Conservation (phyloP, 345 rosid species). For the Boechera stricta region DNA sequence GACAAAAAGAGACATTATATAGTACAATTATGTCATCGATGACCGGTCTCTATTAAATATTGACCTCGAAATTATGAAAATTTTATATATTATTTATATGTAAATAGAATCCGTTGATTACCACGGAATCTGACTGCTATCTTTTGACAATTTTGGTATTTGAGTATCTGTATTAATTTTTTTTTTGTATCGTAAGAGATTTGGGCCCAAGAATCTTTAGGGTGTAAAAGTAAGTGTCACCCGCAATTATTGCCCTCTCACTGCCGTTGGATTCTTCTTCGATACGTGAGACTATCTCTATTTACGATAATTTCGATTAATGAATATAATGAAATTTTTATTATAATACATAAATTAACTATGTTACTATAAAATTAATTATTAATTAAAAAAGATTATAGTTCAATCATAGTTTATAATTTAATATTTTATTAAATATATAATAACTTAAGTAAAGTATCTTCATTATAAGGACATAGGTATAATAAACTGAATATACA, state of each 20-base stretch:
- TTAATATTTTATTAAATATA: too few species aligned
- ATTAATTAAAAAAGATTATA: too few species aligned
- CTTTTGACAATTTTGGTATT: constrained; percentile 16
- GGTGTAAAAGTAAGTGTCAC: constrained; percentile 29
- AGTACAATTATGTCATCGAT: constrained; percentile 19
- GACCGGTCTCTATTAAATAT: constrained; percentile 18
- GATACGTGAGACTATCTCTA: constrained; percentile 2
- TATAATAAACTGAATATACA: too few species aligned
- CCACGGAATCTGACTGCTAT: constrained; percentile 39
- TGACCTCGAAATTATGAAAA: constrained; percentile 50
- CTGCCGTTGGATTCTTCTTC: constrained; percentile 39
- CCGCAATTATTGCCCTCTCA: constrained; percentile 39
- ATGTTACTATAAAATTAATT: too few species aligned
- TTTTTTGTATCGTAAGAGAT: not conserved
- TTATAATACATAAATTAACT: too few species aligned
- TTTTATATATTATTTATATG: not conserved
- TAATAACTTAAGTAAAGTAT: too few species aligned
- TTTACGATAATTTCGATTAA: constrained; percentile 8
- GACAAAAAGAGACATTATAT: constrained; percentile 1
- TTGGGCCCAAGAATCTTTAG: constrained; percentile 29
- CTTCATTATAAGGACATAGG: too few species aligned
- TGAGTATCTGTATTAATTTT: not conserved
- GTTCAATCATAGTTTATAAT: too few species aligned
- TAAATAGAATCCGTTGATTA: constrained; percentile 29
- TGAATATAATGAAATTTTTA: not conserved